Evolutionary conservation across 2,329 filamentous ascomycete genomes (phyloP).

Genomic region (Epichloe gansuensis): DNA sequence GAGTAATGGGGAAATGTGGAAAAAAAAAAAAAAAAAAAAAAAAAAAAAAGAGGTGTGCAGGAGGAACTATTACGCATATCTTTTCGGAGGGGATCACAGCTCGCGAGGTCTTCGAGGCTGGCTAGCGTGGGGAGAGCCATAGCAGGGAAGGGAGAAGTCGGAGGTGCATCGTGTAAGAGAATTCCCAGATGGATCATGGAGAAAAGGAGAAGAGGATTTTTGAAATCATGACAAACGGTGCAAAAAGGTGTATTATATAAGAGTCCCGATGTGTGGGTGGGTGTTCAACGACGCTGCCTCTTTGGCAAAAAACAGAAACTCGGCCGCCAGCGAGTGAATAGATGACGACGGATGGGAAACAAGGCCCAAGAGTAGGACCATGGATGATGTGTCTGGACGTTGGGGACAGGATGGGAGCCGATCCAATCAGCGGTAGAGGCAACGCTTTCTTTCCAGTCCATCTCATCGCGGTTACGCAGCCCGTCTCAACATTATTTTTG

Average conservation of each 20-base stretch:
- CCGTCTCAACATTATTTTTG: background rate
- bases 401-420: background rate
- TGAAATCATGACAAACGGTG: background rate
- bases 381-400: background rate
- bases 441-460: no score
- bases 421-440: background rate
- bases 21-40: background rate
- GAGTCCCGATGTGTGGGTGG: no score
- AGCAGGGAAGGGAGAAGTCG: background rate
- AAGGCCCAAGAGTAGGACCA: conserved; percentile 1
- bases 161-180: background rate
- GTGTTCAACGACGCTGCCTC: background rate
- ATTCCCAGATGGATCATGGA: background rate
- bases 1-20: background rate
- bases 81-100: conserved; percentile 15
- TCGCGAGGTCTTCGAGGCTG: conserved; percentile 12
- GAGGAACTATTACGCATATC: conserved; percentile 12
- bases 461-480: background rate
- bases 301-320: background rate
- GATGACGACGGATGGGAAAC: background rate
- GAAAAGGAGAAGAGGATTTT: no score
- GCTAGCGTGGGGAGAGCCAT: conserved; percentile 6
- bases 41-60: background rate
- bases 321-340: background rate
- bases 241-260: conserved; percentile 1